These are phyloP conservation scores for Botrytis squamosa DNA, from an alignment of 2,329 filamentous ascomycete species.

Conservation along the genomic window DNA sequence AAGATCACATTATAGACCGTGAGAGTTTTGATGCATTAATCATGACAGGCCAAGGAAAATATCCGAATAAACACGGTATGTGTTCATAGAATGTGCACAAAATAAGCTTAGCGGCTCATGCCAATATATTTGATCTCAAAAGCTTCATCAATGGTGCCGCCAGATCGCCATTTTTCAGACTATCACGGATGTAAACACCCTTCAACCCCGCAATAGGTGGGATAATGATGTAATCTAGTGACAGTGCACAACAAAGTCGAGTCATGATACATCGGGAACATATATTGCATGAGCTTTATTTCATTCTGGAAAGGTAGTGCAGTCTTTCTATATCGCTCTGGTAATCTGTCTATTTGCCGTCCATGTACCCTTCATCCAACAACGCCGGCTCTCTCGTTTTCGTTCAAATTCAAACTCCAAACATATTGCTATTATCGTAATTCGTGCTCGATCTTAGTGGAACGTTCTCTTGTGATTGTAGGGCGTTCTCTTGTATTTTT, in stretches of 20 bases:
- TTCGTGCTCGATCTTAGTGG: slow-evolving; percentile 3
- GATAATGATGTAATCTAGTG: neutral
- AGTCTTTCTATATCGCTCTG: slow-evolving; percentile 2
- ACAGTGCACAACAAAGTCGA: neutral
- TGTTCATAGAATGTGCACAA: neutral
- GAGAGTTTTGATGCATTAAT: neutral
- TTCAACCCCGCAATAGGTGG: neutral
- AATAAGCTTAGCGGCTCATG: neutral
- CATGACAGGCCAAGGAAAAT: neutral
- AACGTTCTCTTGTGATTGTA: neutral
- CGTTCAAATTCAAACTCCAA: neutral
- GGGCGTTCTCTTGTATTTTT: neutral
- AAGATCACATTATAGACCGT: neutral
- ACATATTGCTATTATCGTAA: slow-evolving; percentile 6
- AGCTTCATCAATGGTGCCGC: neutral
- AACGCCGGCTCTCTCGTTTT: neutral
- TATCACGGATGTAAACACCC: neutral
- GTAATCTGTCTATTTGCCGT: slow-evolving; percentile 2
- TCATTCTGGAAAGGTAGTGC: neutral
- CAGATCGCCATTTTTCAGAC: neutral
- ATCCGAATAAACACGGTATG: neutral
- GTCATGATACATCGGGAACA: neutral
- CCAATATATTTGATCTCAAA: neutral
- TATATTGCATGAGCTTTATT: neutral
- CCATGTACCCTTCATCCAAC: neutral